Percentiles rank a stretch among this genome's conserved stretches.
Evolutionary conservation across 306 rosid species (phyloP).

Genomic region (Mimosa bimucronata): DNA sequence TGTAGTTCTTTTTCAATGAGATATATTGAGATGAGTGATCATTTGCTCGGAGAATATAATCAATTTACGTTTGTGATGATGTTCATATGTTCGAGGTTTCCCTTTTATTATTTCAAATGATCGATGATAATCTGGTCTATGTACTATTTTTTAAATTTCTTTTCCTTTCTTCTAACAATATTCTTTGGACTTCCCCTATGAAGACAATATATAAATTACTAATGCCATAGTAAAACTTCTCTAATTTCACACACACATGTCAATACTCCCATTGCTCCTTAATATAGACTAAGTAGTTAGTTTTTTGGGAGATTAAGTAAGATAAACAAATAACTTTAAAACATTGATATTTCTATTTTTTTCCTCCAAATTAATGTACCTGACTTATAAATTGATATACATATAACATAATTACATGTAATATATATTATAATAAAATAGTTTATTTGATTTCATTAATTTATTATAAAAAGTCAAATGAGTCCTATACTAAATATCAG

Average conservation of each 20-base stretch:
- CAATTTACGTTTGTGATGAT: neutral
- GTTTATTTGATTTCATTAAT: no score
- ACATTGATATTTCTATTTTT: no score
- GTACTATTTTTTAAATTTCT: neutral
- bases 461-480: no score
- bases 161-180: neutral
- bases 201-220: neutral
- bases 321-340: no score
- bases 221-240: neutral
- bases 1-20: neutral
- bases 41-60: neutral
- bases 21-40: neutral
- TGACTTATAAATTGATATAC: no score
- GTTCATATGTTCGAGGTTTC: neutral
- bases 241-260: neutral
- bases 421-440: no score
- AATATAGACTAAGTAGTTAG: no score
- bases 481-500: neutral
- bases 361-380: no score
- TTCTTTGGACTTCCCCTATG: neutral
- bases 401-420: no score
- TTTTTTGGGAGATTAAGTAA: no score
- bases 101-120: no score
- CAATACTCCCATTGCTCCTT: no score
- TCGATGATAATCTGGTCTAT: neutral